Base-by-base conservation (phyloP, 2,329 filamentous ascomycete species). In the Alternaria longipes region DNA sequence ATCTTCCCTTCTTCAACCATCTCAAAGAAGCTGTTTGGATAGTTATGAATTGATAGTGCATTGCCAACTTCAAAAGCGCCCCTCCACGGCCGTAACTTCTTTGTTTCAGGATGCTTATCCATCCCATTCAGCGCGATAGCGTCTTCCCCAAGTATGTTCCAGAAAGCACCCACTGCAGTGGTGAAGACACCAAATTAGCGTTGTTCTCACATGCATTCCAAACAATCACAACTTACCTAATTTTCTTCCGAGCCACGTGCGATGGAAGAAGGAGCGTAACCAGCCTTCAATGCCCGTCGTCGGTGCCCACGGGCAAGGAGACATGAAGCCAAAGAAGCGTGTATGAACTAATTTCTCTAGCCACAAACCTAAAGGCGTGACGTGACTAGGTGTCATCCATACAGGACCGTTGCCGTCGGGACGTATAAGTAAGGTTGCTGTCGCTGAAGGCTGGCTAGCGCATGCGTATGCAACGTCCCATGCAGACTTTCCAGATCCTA, bases 281-380 rank as follows among this genome's bases (percentile, higher is more conserved):
- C 78, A 79, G 12, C 83, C 69, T 61, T 74, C 79, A 65, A 85
- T 90, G 1, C 89, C 89, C 69, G 88, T 89, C 2, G 83, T 85
- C 2, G 83, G 81, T 5, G 88, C 89, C 89, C 90, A 94, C 14
- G 90, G 84, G 72, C 90, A 93, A 0, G 91, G 91, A 53, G 86
- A 89, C 76, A 94, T 88, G 88, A 89, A 93, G 2, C 87, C 90
- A 54, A 93, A 78, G 64, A 91, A 83, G 0, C 91, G 87, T 0
- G 86, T 90, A 32, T 86, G 85, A 4, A 90, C 84, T 5, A 93
- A 83, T 68, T 89, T 87, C 76, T 93, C 90, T 0, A 92, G 79
- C 84, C 86, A 88, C 59, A 84, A 84, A 74, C 89, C 89, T n/a
- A 91, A 72, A 0, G 89, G 89, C 1, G 89, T 91, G 16, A 91